These are phyloP conservation scores for Clarireedia homoeocarpa DNA, from an alignment of 2,329 filamentous ascomycete species.

Conservation along the genomic window DNA sequence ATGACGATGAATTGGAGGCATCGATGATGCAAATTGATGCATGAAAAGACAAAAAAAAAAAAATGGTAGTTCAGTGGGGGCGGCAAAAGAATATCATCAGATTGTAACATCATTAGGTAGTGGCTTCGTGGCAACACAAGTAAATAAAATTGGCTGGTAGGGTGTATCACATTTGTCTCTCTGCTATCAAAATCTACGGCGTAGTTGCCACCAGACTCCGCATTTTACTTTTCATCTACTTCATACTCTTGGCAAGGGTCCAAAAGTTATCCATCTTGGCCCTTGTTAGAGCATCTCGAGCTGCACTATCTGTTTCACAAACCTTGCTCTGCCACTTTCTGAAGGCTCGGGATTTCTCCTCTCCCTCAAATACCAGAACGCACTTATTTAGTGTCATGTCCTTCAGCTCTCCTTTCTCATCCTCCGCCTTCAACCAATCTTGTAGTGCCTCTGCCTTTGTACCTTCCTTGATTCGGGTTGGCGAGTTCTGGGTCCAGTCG, in stretches of 20 bases:
- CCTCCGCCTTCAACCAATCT: constrained; percentile 72
- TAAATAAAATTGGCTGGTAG: background rate
- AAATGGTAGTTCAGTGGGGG: background rate
- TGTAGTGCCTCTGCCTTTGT: constrained; percentile 57
- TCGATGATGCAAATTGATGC: constrained; percentile 40
- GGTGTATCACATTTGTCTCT: constrained; percentile 1
- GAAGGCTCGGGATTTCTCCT: constrained; percentile 72
- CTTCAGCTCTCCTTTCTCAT: constrained; percentile 69
- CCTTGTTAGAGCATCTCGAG: constrained; percentile 68
- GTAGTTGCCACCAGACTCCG: background rate
- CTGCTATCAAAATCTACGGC: background rate
- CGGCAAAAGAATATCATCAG: background rate
- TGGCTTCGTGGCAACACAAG: background rate
- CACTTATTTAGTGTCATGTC: constrained; percentile 80
- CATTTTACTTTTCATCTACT: constrained; percentile 13
- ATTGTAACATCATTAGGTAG: constrained; percentile 1
- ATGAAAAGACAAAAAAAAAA: constrained; percentile 2
- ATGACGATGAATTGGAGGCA: constrained; percentile 37
- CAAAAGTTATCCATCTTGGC: constrained; percentile 95
- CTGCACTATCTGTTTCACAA: constrained; percentile 89
- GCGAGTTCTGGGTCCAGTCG: constrained; percentile 86
- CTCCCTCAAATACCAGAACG: constrained; percentile 81
- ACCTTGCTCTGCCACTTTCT: constrained; percentile 82
- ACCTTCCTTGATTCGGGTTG: constrained; percentile 53
- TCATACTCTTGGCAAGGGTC: constrained; percentile 68